Base-by-base conservation (phyloP, 164 flowering plant species). In the Stephania cephalantha region DNA sequence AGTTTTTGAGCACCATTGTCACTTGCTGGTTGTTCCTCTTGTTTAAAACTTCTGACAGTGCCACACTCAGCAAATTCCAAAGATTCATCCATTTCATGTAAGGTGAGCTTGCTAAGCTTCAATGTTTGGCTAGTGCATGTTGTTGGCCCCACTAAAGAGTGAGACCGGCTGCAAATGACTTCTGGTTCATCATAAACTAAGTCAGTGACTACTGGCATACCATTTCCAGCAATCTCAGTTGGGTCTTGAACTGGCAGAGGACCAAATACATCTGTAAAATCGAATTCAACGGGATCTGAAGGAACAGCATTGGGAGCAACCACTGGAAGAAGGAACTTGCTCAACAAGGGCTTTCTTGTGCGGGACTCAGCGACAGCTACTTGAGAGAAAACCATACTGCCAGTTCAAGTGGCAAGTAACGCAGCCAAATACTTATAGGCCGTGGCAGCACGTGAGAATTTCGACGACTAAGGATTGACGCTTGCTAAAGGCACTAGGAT, bases 251-350 rank as follows among this genome's bases (percentile, higher is more conserved):
- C 77, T 20, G 92, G 86, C 17, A 82, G 29, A 71, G 98, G 91
- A 74, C 98, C 98, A 86, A 95, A 95, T 30, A 93, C 90, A 80
- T 95, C 97, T 69, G 90, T 82, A 80, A 94, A 94, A 78, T 94
- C 97, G 44, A 94, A 82, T 76, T 94, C 97, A 68, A 81, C 79
- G 53, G 84, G 65, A 71, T 91, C 95, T 0, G 85, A 48, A 18
- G 80, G 81, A 42, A 82, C 80, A 77, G 68, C 77, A 79, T 85
- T 90, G 22, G 87, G 82, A 50, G 83, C 76, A 13, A 70, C 79
- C 71, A 76, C 44, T 63, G 91, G 85, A 70, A 86, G 78, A 70
- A 83, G 77, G 68, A 87, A 69, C 78, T 81, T 84, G 70, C 69
- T 79, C 44, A 42, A 83, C 44, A 85, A 53, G 52, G 87, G 73